Evolutionary conservation across 2,329 filamentous ascomycete species (phyloP), one percentile per base, ranked within the genome.

Genomic region (Paraphoma sp.): DNA sequence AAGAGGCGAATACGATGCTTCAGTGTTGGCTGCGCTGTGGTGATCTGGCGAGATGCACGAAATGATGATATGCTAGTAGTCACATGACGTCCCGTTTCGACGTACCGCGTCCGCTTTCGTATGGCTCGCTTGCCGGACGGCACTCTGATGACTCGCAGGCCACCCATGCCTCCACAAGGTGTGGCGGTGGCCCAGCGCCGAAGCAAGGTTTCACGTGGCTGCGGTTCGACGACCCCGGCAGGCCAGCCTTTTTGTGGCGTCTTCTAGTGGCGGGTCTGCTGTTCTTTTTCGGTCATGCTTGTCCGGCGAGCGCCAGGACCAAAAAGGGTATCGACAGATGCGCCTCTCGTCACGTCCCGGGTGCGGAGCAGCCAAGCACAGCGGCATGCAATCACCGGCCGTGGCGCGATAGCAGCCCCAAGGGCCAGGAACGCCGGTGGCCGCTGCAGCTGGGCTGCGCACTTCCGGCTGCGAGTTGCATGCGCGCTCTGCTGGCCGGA

Each of bases 121-220:
- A 50, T 52, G 58, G 66, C 61, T 70, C 67, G 66, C 65, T 70
- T 69, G 57, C 67, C 68, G 67, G 69, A 66, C 50, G 61, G 63
- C 57, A 52, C 51, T 63, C 33, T 36, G 58, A 75, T 73, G 72
- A 72, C 68, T 67, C 68, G 70, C 71, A 75, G 69, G 56, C 54
- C 53, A 57, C 63, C 67, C 69, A 65, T 69, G 67, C 62, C 54
- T 62, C 69, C 65, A 67, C 66, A 47, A 40, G 10, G 48, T 64
- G 64, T 69, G 67, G 64, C 67, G 64, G 56, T 59, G 40, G 59
- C 41, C 46, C 49, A 55, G 50, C 58, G 52, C 54, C 63, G 33
- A 16, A 44, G 28, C 51, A 53, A 45, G 63, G 66, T 72, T 72
- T 74, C 70, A 73, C 71, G 71, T 75, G 72, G 72, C 67, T 64